Percentiles rank a stretch among this genome's conserved stretches.
Conservation (phyloP, 2,329 filamentous ascomycete genomes). For the Bipolaris cookei region DNA sequence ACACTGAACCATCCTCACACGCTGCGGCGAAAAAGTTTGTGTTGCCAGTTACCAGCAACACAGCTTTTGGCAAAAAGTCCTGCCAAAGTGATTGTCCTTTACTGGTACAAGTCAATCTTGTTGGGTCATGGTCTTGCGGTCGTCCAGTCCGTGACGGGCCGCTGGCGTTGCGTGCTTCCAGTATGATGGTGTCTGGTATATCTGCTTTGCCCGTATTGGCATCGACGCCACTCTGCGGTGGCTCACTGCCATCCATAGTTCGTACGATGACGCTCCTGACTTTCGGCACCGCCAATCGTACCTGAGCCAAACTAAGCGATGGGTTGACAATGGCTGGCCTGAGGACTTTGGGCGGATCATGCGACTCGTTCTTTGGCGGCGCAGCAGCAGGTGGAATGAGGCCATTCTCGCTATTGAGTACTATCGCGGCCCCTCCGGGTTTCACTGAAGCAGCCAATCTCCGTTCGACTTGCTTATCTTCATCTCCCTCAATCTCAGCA, state of each 20-base stretch:
- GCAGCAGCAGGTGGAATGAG: slow-evolving; percentile 75
- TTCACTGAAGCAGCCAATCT: slow-evolving; percentile 64
- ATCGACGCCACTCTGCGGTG: slow-evolving; percentile 54
- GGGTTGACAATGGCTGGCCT: slow-evolving; percentile 88
- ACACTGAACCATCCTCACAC: slow-evolving; percentile 89
- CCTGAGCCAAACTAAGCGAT: slow-evolving; percentile 78
- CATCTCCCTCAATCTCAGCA: slow-evolving; percentile 73
- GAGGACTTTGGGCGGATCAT: slow-evolving; percentile 76
- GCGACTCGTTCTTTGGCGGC: slow-evolving; percentile 41
- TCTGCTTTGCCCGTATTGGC: slow-evolving; percentile 52
- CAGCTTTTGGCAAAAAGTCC: slow-evolving; percentile 84
- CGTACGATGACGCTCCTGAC: slow-evolving; percentile 82
- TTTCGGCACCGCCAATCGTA: slow-evolving; percentile 86
- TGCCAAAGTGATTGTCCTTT: slow-evolving; percentile 87
- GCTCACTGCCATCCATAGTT: slow-evolving; percentile 71
- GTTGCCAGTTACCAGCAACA: slow-evolving; percentile 90
- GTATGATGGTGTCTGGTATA: slow-evolving; percentile 70
- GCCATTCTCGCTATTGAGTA: slow-evolving; percentile 78
- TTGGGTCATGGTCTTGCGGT: slow-evolving; percentile 75
- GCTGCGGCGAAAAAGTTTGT: slow-evolving; percentile 89
- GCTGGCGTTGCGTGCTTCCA: slow-evolving; percentile 87
- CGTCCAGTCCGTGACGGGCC: slow-evolving; percentile 65
- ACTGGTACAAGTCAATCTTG: slow-evolving; percentile 80
- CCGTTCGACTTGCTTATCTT: slow-evolving; percentile 68
- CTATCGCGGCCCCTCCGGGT: slow-evolving; percentile 74